These are phyloP conservation scores for Spathaspora hagerdaliae DNA, from an alignment of 805 yeast species.

Conservation along the genomic window DNA sequence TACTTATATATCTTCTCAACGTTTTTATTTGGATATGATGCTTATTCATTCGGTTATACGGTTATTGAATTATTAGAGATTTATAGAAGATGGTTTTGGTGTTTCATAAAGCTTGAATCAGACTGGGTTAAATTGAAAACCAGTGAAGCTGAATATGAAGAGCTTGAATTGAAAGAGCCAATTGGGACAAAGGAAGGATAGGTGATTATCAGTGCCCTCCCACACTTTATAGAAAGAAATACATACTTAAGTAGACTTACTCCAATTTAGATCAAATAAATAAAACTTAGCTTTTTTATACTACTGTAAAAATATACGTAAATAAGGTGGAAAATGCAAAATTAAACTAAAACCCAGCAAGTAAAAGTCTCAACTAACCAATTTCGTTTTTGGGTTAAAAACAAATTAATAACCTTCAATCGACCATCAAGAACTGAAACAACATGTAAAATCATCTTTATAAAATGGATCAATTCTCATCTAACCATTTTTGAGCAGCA, in stretches of 20 bases:
- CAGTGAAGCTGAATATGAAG: not conserved
- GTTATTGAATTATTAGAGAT: slow-evolving; percentile 71
- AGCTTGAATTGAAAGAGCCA: slow-evolving; percentile 5
- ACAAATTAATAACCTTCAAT: too few species aligned
- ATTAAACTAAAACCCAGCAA: too few species aligned
- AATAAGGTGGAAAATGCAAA: not conserved
- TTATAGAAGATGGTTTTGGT: slow-evolving; percentile 86
- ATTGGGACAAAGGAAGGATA: not conserved
- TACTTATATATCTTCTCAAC: slow-evolving; percentile 17
- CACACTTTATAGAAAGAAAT: not conserved
- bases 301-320: not conserved
- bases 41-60: slow-evolving; percentile 54
- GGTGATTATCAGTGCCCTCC: not conserved
- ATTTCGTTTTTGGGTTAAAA: too few species aligned
- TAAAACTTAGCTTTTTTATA: too few species aligned
- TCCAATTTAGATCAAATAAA: not conserved
- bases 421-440: not conserved
- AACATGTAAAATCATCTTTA: too few species aligned
- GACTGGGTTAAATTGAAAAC: slow-evolving; percentile 47
- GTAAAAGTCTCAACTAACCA: too few species aligned
- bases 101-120: slow-evolving; percentile 75
- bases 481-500: slow-evolving; percentile 36
- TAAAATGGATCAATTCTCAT: slow-evolving; percentile 9
- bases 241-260: too few species aligned
- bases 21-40: slow-evolving; percentile 36